A percentile compares a stretch with the other conserved stretches of the same genome.
Conservation (phyloP, 169 alveolate genomes). For the Cryptosporidium xiaoi region DNA sequence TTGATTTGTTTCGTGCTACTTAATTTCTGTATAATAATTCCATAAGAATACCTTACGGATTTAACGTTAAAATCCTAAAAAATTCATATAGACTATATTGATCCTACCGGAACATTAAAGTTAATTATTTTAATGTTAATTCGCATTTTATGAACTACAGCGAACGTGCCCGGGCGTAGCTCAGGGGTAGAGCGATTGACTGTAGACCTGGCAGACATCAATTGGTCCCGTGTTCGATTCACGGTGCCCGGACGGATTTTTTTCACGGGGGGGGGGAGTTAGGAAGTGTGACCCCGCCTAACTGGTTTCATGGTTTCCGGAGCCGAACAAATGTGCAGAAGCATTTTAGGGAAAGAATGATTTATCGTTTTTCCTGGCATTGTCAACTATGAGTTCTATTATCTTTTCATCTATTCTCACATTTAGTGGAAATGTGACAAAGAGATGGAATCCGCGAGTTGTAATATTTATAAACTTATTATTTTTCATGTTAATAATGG, state of each 20-base stretch:
- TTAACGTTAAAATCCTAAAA: no score
- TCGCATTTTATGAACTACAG: not conserved
- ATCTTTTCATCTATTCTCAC: not conserved
- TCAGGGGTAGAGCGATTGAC: constrained; percentile 77
- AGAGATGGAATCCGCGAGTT: constrained; percentile 24
- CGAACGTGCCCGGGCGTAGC: constrained; percentile 63
- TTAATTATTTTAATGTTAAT: not conserved
- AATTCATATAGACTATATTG: no score
- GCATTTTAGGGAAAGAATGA: not conserved
- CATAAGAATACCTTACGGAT: no score
- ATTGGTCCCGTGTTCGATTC: constrained; percentile 77
- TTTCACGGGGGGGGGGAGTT: not conserved
- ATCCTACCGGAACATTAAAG: no score
- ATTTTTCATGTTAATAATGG: constrained; percentile 2
- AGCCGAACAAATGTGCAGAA: not conserved
- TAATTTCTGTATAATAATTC: no score
- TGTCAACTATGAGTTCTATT: not conserved
- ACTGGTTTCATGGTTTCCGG: no score
- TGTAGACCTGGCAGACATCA: constrained; percentile 76
- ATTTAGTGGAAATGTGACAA: not conserved
- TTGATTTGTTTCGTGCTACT: no score
- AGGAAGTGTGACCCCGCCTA: no score
- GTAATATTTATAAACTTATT: constrained; percentile 1
- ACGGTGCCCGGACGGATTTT: constrained; percentile 74
- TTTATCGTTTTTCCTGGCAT: constrained; percentile 10